Conservation (phyloP, 306 rosid species). For the Vigna angularis region DNA sequence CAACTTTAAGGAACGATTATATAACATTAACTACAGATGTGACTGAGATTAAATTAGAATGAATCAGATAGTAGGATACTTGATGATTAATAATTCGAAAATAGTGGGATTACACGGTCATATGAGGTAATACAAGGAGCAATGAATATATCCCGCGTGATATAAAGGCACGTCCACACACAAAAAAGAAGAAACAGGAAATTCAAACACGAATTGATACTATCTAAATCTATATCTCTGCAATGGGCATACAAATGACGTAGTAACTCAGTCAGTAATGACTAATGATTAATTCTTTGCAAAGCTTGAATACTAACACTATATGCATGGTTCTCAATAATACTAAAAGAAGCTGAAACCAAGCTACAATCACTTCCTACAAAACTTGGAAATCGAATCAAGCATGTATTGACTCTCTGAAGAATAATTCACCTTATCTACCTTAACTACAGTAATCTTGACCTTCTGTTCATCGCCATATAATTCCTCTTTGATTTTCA, state of each 20-base stretch:
- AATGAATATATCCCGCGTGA: neutral
- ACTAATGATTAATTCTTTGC: conserved; percentile 24
- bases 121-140: neutral
- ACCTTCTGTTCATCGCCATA: conserved; percentile 92
- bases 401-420: conserved; percentile 76
- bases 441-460: conserved; percentile 88
- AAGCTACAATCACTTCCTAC: conserved; percentile 48
- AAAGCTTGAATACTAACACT: conserved; percentile 28
- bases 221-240: conserved; percentile 20
- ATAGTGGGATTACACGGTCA: neutral
- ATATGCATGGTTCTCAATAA: neutral
- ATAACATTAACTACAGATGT: conserved; percentile 9
- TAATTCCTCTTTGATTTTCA: conserved; percentile 87
- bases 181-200: neutral
- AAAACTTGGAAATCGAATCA: conserved; percentile 64
- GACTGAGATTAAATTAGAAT: conserved; percentile 33
- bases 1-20: conserved; percentile 6
- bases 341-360: conserved; percentile 20
- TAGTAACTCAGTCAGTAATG: conserved; percentile 6
- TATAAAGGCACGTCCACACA: conserved; percentile 2
- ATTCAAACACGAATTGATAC: conserved; percentile 10
- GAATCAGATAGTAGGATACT: conserved; percentile 17
- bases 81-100: neutral
- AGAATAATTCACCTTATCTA: conserved; percentile 74
- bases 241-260: conserved; percentile 17